Base-by-base conservation (phyloP, 441 rosid genomes). In the Aquilaria agallochum region DNA sequence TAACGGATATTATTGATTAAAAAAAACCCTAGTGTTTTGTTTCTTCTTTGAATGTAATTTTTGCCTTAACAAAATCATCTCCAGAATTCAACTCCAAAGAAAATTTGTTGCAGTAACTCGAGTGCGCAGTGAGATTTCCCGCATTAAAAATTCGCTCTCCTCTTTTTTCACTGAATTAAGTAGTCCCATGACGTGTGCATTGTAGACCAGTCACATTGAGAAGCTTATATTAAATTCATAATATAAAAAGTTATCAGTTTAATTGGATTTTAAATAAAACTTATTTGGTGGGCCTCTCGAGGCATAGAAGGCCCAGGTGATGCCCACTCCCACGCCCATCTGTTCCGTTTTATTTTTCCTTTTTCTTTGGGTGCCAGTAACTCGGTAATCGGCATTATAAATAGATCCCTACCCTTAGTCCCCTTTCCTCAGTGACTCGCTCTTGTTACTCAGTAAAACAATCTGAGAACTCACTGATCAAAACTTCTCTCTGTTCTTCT, bases 251-350 rank as follows among this genome's bases (percentile, higher is more conserved):
- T 48, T 42, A 4, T 56, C 32, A 36, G 56, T 42, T 20, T 52
- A 30, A 53, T 54, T 32, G 57, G 31, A 54, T 4, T 58, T 30
- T 12, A 3, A 36, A 60, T 55, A 55, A 52, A 31, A 12, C 57
- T 55, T 56, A 55, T 14, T 52, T 62, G 77, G 80, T 76, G 83
- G 80, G 86, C 72, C 79, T 76, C 31, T 63, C 78, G 80, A 80
- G 76, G 78, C 80, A 65, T 62, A 51, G 64, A 63, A 72, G 83
- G 80, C 77, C 88, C 92, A 71, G 83, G 84, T 71, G 75, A 70
- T 78, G 68, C 81, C 83, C 81, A 76, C 88, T 82, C 85, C 83
- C 89, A 80, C 80, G 66, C 74, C 74, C 78, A 34, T 71, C 76
- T 60, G 67, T 76, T 51, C 64, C 53, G 45, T 50, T 49, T 34